Evolutionary conservation across 1,139 yeast species (phyloP), one percentile per base, ranked within the genome.

Genomic region (Blastobotrys indianensis): DNA sequence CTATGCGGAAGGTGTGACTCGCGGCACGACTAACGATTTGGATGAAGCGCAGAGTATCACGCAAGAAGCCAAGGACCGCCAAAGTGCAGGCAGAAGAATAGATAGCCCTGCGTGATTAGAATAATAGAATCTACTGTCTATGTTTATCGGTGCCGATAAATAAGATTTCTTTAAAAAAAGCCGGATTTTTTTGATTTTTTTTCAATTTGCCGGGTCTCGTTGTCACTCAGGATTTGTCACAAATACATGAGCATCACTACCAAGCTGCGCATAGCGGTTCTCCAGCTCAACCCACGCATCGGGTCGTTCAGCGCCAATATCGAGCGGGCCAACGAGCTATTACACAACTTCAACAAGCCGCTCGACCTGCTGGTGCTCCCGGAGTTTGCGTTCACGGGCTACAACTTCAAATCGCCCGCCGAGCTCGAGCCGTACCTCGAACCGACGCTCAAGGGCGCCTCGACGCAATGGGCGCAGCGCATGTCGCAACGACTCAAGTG

Each of bases 41-140:
- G 96, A 87, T 59, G 97, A 88, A 59, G 97, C 96, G 0, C 69
- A 95, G 42, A 75, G 84, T 0, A 82, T 90, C 41, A 86, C 92
- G 0, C 72, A 94, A 54, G 94, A 85, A 20, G 50, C 54, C 42
- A 51, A 51, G 33, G 47, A 45, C 31, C 50, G 46, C 25, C 25
- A 20, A 20, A 20, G 6, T 4, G 25, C 6, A 7, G 25, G n/a
- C n/a, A n/a, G n/a, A n/a, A n/a, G n/a, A n/a, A n/a, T n/a, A n/a
- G n/a, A n/a, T n/a, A n/a, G n/a, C n/a, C n/a, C n/a, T n/a, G n/a
- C n/a, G n/a, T n/a, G n/a, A n/a, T n/a, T n/a, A n/a, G n/a, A n/a
- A n/a, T n/a, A n/a, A n/a, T n/a, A n/a, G n/a, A n/a, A n/a, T n/a
- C n/a, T n/a, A n/a, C n/a, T n/a, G n/a, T n/a, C n/a, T n/a, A n/a